A percentile compares a stretch with the other conserved stretches of the same genome.
Conservation (phyloP, 352 stramenopile genomes). For the Pythium periplocum region DNA sequence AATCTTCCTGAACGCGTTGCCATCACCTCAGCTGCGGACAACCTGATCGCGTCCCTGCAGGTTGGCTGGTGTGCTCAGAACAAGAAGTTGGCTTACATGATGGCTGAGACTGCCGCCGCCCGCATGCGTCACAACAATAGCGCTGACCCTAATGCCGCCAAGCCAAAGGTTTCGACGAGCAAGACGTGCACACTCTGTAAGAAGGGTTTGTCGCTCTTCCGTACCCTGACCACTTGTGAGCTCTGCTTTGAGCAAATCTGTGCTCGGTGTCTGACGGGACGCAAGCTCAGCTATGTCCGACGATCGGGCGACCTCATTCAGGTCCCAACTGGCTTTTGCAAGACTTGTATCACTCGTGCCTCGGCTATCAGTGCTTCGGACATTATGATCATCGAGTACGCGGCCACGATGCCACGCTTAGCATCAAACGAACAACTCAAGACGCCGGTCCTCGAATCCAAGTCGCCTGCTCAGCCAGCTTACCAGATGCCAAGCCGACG, state of each 20-base stretch:
- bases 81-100: conserved; percentile 27
- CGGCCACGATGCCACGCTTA: neutral
- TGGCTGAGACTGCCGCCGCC: conserved; percentile 6
- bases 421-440: neutral
- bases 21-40: conserved; percentile 14
- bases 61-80: conserved; percentile 21
- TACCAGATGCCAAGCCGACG: neutral
- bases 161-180: neutral
- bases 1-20: conserved; percentile 11
- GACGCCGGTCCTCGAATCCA: neutral
- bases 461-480: neutral
- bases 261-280: conserved; percentile 21
- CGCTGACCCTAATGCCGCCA: neutral
- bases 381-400: conserved; percentile 18
- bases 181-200: conserved; percentile 20
- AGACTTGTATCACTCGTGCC: conserved; percentile 21
- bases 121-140: neutral
- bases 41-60: conserved; percentile 23
- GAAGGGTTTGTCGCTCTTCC: conserved; percentile 17
- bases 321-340: conserved; percentile 22
- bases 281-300: conserved; percentile 22
- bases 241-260: conserved; percentile 22
- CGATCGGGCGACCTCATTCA: conserved; percentile 11
- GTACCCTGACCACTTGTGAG: conserved; percentile 22
- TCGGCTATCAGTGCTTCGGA: conserved; percentile 15